phyloP scores from a whole-genome alignment of 345 rosid genomes.

The Ceriops tagal region DNA sequence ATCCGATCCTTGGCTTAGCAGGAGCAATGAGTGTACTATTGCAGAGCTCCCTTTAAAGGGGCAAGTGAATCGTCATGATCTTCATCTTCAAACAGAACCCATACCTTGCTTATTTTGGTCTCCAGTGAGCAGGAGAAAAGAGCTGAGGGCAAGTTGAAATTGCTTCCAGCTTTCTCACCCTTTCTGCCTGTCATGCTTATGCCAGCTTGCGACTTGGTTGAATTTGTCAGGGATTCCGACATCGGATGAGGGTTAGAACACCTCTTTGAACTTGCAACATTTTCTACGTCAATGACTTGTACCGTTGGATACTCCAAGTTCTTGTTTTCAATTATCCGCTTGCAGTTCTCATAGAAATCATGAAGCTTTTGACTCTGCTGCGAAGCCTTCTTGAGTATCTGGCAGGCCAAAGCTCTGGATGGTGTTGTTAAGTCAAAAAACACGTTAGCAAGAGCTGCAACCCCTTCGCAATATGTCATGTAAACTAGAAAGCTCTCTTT shows the following conservation, averaged over 20 bases:
- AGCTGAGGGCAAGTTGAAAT: constrained; percentile 20
- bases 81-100: constrained; percentile 75
- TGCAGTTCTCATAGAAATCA: constrained; percentile 54
- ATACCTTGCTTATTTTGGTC: constrained; percentile 74
- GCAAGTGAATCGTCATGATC: not conserved
- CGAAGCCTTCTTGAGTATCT: constrained; percentile 60
- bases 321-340: constrained; percentile 38
- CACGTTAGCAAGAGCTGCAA: constrained; percentile 46
- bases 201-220: constrained; percentile 18
- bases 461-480: constrained; percentile 45
- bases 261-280: constrained; percentile 17
- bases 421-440: constrained; percentile 61
- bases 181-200: not conserved
- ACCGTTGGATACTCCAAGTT: constrained; percentile 66
- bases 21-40: not conserved
- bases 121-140: constrained; percentile 51
- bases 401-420: constrained; percentile 61
- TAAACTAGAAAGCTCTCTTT: constrained; percentile 88
- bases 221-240: constrained; percentile 14
- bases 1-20: not conserved
- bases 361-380: constrained; percentile 49
- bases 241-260: constrained; percentile 11
- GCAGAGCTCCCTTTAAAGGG: not conserved
- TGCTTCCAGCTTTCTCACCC: constrained; percentile 13
- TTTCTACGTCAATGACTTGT: constrained; percentile 53